A percentile compares a stretch with the other conserved stretches of the same genome.
phyloP scores from a whole-genome alignment of 805 yeast genomes.

The Ogataea ganodermae region DNA sequence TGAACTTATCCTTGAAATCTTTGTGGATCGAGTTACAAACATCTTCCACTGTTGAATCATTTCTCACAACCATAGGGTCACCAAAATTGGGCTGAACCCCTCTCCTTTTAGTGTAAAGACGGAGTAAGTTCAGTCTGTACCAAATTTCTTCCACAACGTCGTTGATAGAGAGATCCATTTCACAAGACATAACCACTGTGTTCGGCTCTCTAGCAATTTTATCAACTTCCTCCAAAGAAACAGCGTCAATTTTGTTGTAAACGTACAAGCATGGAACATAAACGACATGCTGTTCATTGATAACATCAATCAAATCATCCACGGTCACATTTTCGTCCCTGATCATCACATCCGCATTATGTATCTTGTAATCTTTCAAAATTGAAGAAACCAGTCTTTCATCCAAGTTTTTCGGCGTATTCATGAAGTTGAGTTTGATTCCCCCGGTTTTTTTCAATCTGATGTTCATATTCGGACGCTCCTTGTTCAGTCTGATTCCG shows the following conservation, averaged over 20 bases:
- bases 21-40: conserved; percentile 92
- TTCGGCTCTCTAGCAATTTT: conserved; percentile 89
- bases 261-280: conserved; percentile 91
- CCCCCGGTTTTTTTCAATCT: conserved; percentile 90
- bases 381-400: conserved; percentile 78
- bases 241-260: conserved; percentile 94
- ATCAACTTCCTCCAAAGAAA: conserved; percentile 91
- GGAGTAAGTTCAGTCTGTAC: conserved; percentile 77
- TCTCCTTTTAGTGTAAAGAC: conserved; percentile 86
- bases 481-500: conserved; percentile 86
- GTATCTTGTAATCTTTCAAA: conserved; percentile 83
- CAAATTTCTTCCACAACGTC: conserved; percentile 93
- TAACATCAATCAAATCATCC: conserved; percentile 90
- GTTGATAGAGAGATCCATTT: conserved; percentile 78
- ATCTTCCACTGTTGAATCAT: conserved; percentile 74
- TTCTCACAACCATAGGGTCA: conserved; percentile 91
- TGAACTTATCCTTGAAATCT: conserved; percentile 88
- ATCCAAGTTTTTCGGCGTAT: conserved; percentile 80
- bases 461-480: conserved; percentile 76
- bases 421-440: conserved; percentile 74
- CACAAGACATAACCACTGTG: conserved; percentile 93
- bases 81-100: conserved; percentile 78
- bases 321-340: conserved; percentile 88
- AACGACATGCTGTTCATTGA: conserved; percentile 83
- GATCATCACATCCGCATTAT: conserved; percentile 89